A percentile compares a stretch with the other conserved stretches of the same genome.
Conservation (phyloP, 768 basidiomycete genomes). For the Chlorophyllum brunneum region DNA sequence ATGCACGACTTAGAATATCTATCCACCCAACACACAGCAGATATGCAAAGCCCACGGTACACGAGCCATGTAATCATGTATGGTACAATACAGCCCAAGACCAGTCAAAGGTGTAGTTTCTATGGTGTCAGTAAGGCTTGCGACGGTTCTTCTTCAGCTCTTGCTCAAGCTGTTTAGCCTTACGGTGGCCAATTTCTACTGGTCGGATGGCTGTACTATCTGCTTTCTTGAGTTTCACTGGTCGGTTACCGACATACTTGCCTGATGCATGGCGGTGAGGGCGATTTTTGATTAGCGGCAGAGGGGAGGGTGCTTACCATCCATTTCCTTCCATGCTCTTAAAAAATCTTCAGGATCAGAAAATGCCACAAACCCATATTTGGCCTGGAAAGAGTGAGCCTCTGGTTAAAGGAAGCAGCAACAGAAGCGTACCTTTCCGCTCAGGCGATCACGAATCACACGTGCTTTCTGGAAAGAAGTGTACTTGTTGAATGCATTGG, state of each 20-base stretch:
- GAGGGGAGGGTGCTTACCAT: too few species aligned
- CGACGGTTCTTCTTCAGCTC: slow-evolving; percentile 88
- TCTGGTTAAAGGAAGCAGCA: neutral
- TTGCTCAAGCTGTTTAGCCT: slow-evolving; percentile 87
- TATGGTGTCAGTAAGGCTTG: slow-evolving; percentile 80
- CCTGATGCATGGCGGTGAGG: slow-evolving; percentile 35
- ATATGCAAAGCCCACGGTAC: too few species aligned
- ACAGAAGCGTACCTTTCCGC: slow-evolving; percentile 67
- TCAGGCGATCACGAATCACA: slow-evolving; percentile 91
- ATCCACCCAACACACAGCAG: too few species aligned
- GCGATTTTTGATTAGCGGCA: slow-evolving; percentile 1
- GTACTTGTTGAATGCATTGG: slow-evolving; percentile 92
- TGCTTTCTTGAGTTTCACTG: slow-evolving; percentile 95
- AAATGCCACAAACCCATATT: slow-evolving; percentile 96
- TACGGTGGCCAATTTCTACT: slow-evolving; percentile 90
- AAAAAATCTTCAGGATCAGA: slow-evolving; percentile 98
- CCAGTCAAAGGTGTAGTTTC: too few species aligned
- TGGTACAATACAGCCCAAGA: too few species aligned
- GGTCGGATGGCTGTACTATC: slow-evolving; percentile 81
- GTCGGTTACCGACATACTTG: slow-evolving; percentile 97
- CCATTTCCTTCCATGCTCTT: slow-evolving; percentile 99
- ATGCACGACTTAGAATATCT: too few species aligned
- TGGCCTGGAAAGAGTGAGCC: slow-evolving; percentile 54
- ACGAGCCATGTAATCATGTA: too few species aligned
- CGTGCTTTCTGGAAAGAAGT: slow-evolving; percentile 91